phyloP scores from a whole-genome alignment of 1,284 basidiomycete genomes.

The Violaceomyces palustris region DNA sequence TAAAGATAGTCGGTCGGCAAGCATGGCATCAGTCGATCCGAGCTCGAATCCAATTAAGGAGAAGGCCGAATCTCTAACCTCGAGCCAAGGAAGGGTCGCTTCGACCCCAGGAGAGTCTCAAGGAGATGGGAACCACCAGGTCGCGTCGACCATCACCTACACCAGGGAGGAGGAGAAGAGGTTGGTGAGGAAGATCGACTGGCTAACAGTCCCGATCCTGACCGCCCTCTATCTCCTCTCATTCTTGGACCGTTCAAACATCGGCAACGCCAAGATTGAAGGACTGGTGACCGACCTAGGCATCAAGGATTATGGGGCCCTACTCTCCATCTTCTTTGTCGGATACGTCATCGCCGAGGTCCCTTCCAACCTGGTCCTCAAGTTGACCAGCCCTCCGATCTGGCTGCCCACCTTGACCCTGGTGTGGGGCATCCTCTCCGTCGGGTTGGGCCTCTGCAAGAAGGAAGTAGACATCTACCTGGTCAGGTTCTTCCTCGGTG shows the following conservation, averaged over 20 bases:
- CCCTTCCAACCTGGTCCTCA: slow-evolving; percentile 53
- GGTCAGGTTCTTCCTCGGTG: slow-evolving; percentile 58
- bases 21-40: too few species aligned
- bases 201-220: slow-evolving; percentile 33
- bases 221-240: slow-evolving; percentile 23
- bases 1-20: too few species aligned
- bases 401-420: slow-evolving; percentile 64
- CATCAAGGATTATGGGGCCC: slow-evolving; percentile 27
- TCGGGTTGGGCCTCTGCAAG: slow-evolving; percentile 60
- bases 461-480: slow-evolving; percentile 61
- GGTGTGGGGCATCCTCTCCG: slow-evolving; percentile 62
- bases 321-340: slow-evolving; percentile 32
- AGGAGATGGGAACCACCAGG: too few species aligned
- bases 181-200: slow-evolving; percentile 38
- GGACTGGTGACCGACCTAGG: slow-evolving; percentile 29
- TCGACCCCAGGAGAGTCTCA: too few species aligned
- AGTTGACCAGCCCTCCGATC: slow-evolving; percentile 60
- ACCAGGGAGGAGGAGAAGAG: slow-evolving; percentile 30
- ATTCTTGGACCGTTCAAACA: slow-evolving; percentile 37
- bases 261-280: slow-evolving; percentile 35
- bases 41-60: too few species aligned
- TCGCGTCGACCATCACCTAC: too few species aligned
- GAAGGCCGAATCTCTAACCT: too few species aligned
- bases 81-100: too few species aligned
- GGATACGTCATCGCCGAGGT: slow-evolving; percentile 37